Base-by-base conservation (phyloP, 208 protist species). In the Leishmania gerbilli region DNA sequence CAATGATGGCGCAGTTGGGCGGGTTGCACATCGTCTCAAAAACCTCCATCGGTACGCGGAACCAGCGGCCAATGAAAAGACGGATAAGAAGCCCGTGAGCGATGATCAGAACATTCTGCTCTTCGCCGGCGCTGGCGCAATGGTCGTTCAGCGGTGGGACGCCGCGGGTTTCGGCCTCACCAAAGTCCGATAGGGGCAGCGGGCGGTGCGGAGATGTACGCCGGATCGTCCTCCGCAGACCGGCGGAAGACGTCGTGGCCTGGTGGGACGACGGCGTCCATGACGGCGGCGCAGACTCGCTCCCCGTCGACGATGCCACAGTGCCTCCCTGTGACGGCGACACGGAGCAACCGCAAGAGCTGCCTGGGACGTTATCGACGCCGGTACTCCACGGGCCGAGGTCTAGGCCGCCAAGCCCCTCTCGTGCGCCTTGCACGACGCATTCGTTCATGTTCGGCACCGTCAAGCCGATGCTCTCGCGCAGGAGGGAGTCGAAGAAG, bases 21-120 rank as follows among this genome's bases (percentile, higher is more conserved):
- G 95, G 95, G 87, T 98, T 98, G 53, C 79, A 80, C 95, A 98
- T 95, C 60, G 91, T 95, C 79, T 98, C 94, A 78, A 95, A 95
- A 40, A 94, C 89, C 75, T 96, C 90, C 88, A 96, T 91, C 77
- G 93, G 91, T 40, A 97, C 87, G 24, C 83, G 79, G 65, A 95
- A 97, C 94, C 95, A 98, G 24, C 92, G 89, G 8, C 85, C 91
- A 78, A 98, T 88, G 74, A 98, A 97, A 42, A 96, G 84, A 37
- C 95, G 91, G 49, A 98, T 93, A 15, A 96, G 82, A 7, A 98
- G 88, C 2, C 95, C 95, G 78, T 98, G 95, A 27, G 93, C 88
- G 65, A 98, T 90, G 56, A 98, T 95, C 19, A 97, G 81, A 9
- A 98, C 91, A 80, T 94, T 97, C n/a, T 95, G 85, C 34, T 97